Conservation (phyloP, 2,329 filamentous ascomycete species). For the Fusarium sp. region DNA sequence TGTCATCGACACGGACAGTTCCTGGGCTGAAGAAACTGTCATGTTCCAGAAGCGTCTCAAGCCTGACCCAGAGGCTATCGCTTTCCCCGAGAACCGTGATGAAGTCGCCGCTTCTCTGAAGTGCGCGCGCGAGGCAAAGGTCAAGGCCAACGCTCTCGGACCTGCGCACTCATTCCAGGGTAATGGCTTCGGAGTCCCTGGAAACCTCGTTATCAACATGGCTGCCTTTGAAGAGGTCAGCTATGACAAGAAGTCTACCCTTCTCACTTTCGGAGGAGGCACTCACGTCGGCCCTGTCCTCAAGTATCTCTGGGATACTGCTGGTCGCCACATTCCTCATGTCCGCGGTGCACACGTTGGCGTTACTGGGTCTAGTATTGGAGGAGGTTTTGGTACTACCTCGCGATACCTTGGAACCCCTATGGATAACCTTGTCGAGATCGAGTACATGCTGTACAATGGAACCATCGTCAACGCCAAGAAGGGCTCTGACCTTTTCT, state of each 20-base stretch:
- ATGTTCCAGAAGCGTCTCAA: slow-evolving; percentile 42
- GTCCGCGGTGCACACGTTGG: slow-evolving; percentile 43
- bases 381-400: slow-evolving; percentile 41
- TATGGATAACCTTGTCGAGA: slow-evolving; percentile 40
- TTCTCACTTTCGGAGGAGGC: slow-evolving; percentile 42
- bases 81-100: slow-evolving; percentile 37
- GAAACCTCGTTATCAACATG: slow-evolving; percentile 45
- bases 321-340: slow-evolving; percentile 43
- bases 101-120: slow-evolving; percentile 38
- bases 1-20: slow-evolving; percentile 35
- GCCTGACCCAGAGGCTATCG: slow-evolving; percentile 39
- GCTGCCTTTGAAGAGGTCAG: slow-evolving; percentile 39
- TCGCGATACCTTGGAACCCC: slow-evolving; percentile 36
- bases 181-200: slow-evolving; percentile 37
- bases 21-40: slow-evolving; percentile 29
- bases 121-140: slow-evolving; percentile 41
- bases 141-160: slow-evolving; percentile 41
- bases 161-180: slow-evolving; percentile 43
- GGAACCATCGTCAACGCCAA: slow-evolving; percentile 41
- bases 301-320: slow-evolving; percentile 45
- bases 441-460: slow-evolving; percentile 45
- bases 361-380: slow-evolving; percentile 40
- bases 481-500: slow-evolving; percentile 40
- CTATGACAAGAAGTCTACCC: slow-evolving; percentile 32
- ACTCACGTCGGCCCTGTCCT: slow-evolving; percentile 39